Conservation (phyloP, 2,329 filamentous ascomycete species). For the Cyphellophora attinorum region DNA sequence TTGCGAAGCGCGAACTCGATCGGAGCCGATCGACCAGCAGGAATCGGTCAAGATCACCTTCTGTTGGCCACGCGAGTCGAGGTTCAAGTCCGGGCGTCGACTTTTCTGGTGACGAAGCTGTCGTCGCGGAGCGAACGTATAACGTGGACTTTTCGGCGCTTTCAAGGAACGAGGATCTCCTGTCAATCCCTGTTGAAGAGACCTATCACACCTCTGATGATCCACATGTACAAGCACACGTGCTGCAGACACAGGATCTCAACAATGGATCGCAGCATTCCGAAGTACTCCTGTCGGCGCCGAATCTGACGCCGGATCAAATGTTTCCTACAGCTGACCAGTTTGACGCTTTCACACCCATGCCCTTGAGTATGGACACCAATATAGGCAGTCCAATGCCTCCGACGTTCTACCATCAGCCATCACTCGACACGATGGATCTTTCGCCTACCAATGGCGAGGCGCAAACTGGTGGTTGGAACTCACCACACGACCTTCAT, state of each 20-base stretch:
- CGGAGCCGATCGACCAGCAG: conserved; percentile 7
- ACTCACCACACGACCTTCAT: too few relatives aligned
- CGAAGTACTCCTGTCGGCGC: background rate
- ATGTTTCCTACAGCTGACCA: too few relatives aligned
- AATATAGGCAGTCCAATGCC: too few relatives aligned
- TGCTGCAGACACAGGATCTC: background rate
- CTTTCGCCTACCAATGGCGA: too few relatives aligned
- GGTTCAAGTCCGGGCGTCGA: background rate
- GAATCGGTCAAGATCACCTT: conserved; percentile 12
- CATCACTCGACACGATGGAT: too few relatives aligned
- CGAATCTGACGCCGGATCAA: too few relatives aligned
- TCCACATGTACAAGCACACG: background rate
- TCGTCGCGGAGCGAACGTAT: conserved; percentile 8
- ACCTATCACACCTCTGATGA: background rate
- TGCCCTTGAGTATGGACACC: too few relatives aligned
- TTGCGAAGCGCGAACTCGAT: conserved; percentile 16
- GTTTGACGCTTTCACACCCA: too few relatives aligned
- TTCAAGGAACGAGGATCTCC: background rate
- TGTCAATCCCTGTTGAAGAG: background rate
- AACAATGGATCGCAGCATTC: background rate
- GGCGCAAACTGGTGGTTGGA: too few relatives aligned
- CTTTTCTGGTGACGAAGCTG: background rate
- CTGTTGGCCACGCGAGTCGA: conserved; percentile 3
- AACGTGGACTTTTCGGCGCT: conserved; percentile 8
- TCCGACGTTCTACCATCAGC: too few relatives aligned